Conservation (phyloP, 2,329 filamentous ascomycete species). For the Aspergillus sp. region DNA sequence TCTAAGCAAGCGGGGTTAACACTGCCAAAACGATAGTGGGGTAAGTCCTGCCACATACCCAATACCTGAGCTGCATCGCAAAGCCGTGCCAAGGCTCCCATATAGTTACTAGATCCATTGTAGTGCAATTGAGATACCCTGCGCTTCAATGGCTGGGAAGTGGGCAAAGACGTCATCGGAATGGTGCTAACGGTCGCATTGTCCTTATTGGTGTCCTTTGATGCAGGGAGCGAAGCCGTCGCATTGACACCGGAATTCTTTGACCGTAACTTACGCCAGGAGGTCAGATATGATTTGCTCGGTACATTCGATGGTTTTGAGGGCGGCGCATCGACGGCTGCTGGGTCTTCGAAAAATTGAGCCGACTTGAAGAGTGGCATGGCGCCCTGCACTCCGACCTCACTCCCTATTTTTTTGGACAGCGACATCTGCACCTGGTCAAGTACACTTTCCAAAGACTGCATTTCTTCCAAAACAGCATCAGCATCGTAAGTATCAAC, state of each 20-base stretch:
- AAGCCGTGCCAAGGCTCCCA: slow-evolving; percentile 82
- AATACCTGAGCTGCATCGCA: slow-evolving; percentile 93
- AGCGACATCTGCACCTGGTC: slow-evolving; percentile 80
- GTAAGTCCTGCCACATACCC: slow-evolving; percentile 58
- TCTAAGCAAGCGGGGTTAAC: slow-evolving; percentile 55
- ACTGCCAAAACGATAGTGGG: neutral
- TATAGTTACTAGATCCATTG: slow-evolving; percentile 85
- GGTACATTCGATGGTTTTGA: slow-evolving; percentile 60
- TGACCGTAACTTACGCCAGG: slow-evolving; percentile 84
- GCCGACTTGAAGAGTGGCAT: slow-evolving; percentile 72
- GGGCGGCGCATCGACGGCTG: slow-evolving; percentile 39
- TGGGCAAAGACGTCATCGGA: slow-evolving; percentile 68
- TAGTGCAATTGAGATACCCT: slow-evolving; percentile 71
- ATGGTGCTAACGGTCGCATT: slow-evolving; percentile 70
- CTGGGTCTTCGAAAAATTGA: slow-evolving; percentile 51
- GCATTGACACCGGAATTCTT: slow-evolving; percentile 76
- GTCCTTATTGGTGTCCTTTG: slow-evolving; percentile 58
- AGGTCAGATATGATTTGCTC: slow-evolving; percentile 77
- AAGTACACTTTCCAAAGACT: slow-evolving; percentile 78
- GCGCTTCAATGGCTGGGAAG: slow-evolving; percentile 69
- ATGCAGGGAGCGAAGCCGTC: slow-evolving; percentile 35
- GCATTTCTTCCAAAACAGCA: slow-evolving; percentile 91
- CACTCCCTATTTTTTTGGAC: slow-evolving; percentile 83
- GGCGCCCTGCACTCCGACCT: slow-evolving; percentile 80
- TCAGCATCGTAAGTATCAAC: slow-evolving; percentile 91